Percentiles rank a stretch among this genome's conserved stretches.
Evolutionary conservation across 768 basidiomycete species (phyloP).

Genomic region (Pisolithus tinctorius): DNA sequence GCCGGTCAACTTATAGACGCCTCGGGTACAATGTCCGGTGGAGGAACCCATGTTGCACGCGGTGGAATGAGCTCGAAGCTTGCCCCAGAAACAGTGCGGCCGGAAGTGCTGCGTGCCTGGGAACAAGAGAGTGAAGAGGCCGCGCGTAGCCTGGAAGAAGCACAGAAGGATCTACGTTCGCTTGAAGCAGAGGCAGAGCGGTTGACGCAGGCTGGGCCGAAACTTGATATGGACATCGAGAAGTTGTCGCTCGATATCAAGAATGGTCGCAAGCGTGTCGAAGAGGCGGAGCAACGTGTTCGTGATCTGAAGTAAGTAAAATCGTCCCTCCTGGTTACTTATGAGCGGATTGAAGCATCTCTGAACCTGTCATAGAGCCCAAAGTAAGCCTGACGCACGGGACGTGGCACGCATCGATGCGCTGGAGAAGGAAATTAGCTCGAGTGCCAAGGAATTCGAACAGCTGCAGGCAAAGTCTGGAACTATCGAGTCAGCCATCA

Average conservation of each 20-base stretch:
- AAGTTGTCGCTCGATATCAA: conserved; percentile 82
- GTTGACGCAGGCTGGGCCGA: conserved; percentile 55
- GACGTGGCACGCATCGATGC: conserved; percentile 71
- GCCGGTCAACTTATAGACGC: conserved; percentile 91
- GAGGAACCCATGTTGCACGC: conserved; percentile 66
- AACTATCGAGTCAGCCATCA: conserved; percentile 74
- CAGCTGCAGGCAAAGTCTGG: conserved; percentile 57
- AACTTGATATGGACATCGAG: conserved; percentile 73
- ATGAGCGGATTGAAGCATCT: background rate
- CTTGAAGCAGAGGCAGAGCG: conserved; percentile 61
- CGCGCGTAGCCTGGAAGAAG: conserved; percentile 49
- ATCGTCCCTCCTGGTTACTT: background rate
- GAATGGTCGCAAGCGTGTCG: conserved; percentile 63
- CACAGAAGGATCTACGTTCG: conserved; percentile 40
- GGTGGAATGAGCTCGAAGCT: conserved; percentile 95
- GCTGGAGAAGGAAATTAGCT: conserved; percentile 65
- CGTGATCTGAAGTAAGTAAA: conserved; percentile 69
- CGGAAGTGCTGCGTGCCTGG: conserved; percentile 66
- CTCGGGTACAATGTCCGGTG: conserved; percentile 96
- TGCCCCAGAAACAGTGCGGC: conserved; percentile 69
- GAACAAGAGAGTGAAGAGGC: conserved; percentile 70
- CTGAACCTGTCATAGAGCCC: conserved; percentile 41
- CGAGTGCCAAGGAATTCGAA: conserved; percentile 52
- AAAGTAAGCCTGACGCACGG: conserved; percentile 75
- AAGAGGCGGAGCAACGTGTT: conserved; percentile 76